Evolutionary conservation across 495 filamentous ascomycete genomes (phyloP).

Genomic region (Corynascus novoguineensis): DNA sequence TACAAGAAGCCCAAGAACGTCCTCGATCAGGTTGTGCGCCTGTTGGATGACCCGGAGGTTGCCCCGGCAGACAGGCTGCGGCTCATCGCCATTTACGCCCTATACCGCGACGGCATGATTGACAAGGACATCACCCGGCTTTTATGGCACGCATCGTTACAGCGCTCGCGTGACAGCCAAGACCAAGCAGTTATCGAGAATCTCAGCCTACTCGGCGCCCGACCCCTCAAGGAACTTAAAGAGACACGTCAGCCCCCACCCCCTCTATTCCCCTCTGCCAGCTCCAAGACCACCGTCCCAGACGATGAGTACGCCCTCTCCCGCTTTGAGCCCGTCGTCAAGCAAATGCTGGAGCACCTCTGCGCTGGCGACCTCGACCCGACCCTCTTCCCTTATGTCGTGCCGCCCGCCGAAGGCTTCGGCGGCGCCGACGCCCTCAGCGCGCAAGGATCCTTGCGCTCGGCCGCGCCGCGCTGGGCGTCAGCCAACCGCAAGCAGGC

Average conservation of each 20-base stretch:
- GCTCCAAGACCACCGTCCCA: slow-evolving; percentile 47
- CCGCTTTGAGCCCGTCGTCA: slow-evolving; percentile 66
- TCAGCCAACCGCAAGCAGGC: slow-evolving; percentile 66
- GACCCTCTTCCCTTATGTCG: slow-evolving; percentile 72
- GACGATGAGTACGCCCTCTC: slow-evolving; percentile 60
- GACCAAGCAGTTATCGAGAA: slow-evolving; percentile 71
- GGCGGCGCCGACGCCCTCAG: slow-evolving; percentile 54
- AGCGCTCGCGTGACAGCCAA: slow-evolving; percentile 41
- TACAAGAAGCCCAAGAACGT: slow-evolving; percentile 84
- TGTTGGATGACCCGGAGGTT: slow-evolving; percentile 75
- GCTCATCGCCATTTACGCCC: slow-evolving; percentile 75
- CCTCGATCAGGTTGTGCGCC: slow-evolving; percentile 74
- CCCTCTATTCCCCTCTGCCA: slow-evolving; percentile 61
- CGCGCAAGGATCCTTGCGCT: slow-evolving; percentile 72
- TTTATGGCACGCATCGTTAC: slow-evolving; percentile 75
- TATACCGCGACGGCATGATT: slow-evolving; percentile 85
- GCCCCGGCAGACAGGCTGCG: slow-evolving; percentile 69
- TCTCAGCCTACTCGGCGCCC: slow-evolving; percentile 74
- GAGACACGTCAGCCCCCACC: slow-evolving; percentile 60
- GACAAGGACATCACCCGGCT: slow-evolving; percentile 79
- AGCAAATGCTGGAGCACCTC: slow-evolving; percentile 73
- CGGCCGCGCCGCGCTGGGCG: slow-evolving; percentile 90
- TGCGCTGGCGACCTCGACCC: slow-evolving; percentile 60
- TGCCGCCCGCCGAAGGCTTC: slow-evolving; percentile 55
- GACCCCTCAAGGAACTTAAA: slow-evolving; percentile 66